phyloP scores from a whole-genome alignment of 345 rosid genomes.

The Leavenworthia alabamica region DNA sequence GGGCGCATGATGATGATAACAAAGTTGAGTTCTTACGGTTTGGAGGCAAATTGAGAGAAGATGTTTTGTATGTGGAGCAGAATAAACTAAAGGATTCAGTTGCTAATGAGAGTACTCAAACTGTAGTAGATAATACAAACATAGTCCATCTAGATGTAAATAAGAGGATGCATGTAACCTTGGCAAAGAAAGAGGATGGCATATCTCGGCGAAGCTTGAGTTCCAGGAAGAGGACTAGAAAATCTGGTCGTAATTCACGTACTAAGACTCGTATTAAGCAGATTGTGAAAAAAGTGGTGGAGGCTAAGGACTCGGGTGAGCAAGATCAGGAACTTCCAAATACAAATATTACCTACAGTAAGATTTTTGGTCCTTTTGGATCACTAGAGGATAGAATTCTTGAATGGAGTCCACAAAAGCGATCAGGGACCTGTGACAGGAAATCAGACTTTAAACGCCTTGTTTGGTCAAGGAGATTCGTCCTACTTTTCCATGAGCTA shows the following conservation, averaged over 20 bases:
- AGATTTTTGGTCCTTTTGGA: conserved; percentile 89
- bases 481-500: conserved; percentile 87
- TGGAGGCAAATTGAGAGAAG: conserved; percentile 43
- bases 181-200: conserved; percentile 45
- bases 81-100: conserved; percentile 41
- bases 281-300: conserved; percentile 35
- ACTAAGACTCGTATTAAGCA: conserved; percentile 39
- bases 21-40: conserved; percentile 64
- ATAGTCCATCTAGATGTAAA: conserved; percentile 33
- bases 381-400: conserved; percentile 60
- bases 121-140: conserved; percentile 37
- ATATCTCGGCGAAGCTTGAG: conserved; percentile 31
- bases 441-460: conserved; percentile 84
- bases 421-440: conserved; percentile 93
- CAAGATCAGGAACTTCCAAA: conserved; percentile 57
- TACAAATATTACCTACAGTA: conserved; percentile 60
- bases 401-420: conserved; percentile 87
- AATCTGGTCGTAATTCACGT: conserved; percentile 37
- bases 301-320: conserved; percentile 36
- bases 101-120: conserved; percentile 40
- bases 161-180: conserved; percentile 41
- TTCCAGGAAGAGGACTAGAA: conserved; percentile 49
- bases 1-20: conserved; percentile 89
- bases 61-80: conserved; percentile 30
- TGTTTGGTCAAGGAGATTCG: conserved; percentile 95